phyloP scores from a whole-genome alignment of 768 basidiomycete genomes.

The Dacryopinax primogenitus region DNA sequence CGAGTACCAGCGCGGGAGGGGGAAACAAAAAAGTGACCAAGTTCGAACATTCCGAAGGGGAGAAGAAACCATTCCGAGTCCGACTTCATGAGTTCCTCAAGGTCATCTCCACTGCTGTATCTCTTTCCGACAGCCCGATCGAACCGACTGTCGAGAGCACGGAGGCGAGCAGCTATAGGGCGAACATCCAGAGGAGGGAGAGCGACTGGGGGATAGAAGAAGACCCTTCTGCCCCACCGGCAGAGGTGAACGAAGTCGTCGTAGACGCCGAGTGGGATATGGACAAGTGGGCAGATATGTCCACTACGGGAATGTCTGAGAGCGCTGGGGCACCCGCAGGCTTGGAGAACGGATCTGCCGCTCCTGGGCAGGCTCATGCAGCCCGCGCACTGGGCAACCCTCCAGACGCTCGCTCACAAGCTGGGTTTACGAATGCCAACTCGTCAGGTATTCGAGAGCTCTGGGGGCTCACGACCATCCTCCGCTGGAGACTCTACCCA shows the following conservation, averaged over 20 bases:
- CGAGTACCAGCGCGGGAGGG: neutral
- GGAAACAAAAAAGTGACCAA: neutral
- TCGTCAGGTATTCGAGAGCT: conserved; percentile 29
- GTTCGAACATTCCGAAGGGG: neutral
- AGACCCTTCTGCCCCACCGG: neutral
- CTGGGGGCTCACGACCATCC: conserved; percentile 29
- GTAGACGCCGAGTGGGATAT: conserved; percentile 47
- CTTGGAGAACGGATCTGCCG: conserved; percentile 46
- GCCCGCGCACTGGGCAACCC: conserved; percentile 38
- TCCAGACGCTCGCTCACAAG: conserved; percentile 24
- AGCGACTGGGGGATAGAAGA: neutral
- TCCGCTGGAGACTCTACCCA: conserved; percentile 51
- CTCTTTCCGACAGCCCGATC: conserved; percentile 1
- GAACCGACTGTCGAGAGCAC: conserved; percentile 1
- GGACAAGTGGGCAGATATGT: conserved; percentile 16
- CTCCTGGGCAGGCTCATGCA: conserved; percentile 33
- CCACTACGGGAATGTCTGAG: conserved; percentile 8
- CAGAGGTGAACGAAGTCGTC: conserved; percentile 54
- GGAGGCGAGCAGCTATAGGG: conserved; percentile 5
- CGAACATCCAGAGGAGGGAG: neutral
- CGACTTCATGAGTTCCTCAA: neutral
- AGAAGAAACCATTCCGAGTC: neutral
- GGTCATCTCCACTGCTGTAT: conserved; percentile 2
- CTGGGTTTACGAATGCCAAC: conserved; percentile 28
- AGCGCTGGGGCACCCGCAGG: conserved; percentile 6